Evolutionary conservation across 75 land plant genomes (phyloP).

Genomic region (Cunninghamia lanceolata): DNA sequence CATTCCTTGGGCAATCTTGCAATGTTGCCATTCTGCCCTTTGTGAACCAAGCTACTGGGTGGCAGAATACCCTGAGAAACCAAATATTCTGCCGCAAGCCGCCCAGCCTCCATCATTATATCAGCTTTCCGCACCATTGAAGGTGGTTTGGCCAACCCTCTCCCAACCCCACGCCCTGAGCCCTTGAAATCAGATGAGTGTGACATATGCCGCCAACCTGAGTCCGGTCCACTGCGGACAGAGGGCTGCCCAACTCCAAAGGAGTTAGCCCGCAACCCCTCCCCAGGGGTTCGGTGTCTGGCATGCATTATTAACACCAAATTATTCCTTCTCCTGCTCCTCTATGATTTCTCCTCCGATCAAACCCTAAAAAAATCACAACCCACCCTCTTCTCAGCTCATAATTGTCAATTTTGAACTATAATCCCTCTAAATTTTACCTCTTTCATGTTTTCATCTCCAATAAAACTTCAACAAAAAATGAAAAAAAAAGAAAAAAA

Average conservation of each 20-base stretch:
- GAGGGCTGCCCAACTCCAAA: conserved; percentile 22
- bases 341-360: neutral
- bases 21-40: conserved; percentile 21
- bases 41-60: conserved; percentile 20
- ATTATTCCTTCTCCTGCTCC: neutral
- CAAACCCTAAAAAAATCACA: neutral
- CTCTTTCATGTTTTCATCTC: neutral
- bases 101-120: conserved; percentile 58
- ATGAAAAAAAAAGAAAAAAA: too few relatives aligned
- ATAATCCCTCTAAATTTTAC: neutral
- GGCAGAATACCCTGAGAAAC: conserved; percentile 56
- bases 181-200: conserved; percentile 28
- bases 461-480: neutral
- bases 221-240: conserved; percentile 34
- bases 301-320: conserved; percentile 27
- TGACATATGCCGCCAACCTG: conserved; percentile 19
- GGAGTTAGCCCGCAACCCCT: conserved; percentile 21
- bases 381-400: neutral
- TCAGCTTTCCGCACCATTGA: conserved; percentile 15
- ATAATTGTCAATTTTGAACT: neutral
- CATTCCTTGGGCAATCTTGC: conserved; percentile 11
- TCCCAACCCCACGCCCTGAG: conserved; percentile 24
- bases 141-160: conserved; percentile 16
- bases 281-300: conserved; percentile 25
- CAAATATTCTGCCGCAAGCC: conserved; percentile 65